phyloP scores from a whole-genome alignment of 2,329 filamentous ascomycete species.

The Capronia epimyces region DNA sequence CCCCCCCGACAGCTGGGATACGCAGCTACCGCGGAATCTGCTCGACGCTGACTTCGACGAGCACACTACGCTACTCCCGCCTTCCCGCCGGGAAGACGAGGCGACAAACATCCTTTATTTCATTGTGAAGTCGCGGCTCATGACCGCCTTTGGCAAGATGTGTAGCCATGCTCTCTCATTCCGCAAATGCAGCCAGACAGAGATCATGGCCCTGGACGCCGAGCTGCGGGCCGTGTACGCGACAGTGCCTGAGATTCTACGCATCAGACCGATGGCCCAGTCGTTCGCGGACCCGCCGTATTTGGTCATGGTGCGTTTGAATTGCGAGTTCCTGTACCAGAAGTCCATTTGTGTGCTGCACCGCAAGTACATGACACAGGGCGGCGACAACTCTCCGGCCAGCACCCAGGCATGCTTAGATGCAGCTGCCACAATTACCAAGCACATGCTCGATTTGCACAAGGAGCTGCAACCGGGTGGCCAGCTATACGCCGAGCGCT shows the following conservation, averaged over 20 bases:
- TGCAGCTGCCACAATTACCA: slow-evolving; percentile 46
- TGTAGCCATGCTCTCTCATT: slow-evolving; percentile 32
- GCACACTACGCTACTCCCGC: slow-evolving; percentile 47
- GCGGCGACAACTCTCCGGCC: slow-evolving; percentile 31
- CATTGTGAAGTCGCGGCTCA: slow-evolving; percentile 32
- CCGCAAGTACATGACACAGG: slow-evolving; percentile 45
- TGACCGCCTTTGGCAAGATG: slow-evolving; percentile 30
- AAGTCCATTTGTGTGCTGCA: slow-evolving; percentile 52
- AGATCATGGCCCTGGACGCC: slow-evolving; percentile 28
- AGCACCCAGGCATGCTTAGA: slow-evolving; percentile 45
- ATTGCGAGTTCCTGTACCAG: slow-evolving; percentile 48
- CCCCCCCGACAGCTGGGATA: slow-evolving; percentile 56
- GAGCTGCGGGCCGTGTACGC: slow-evolving; percentile 27
- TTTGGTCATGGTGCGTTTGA: slow-evolving; percentile 50
- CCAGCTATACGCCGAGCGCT: slow-evolving; percentile 48
- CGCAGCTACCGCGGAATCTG: slow-evolving; percentile 54
- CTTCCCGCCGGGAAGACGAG: slow-evolving; percentile 48
- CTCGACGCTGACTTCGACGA: slow-evolving; percentile 57
- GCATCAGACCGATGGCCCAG: slow-evolving; percentile 23
- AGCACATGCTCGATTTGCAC: slow-evolving; percentile 47
- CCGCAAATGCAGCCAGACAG: slow-evolving; percentile 11
- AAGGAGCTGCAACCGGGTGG: slow-evolving; percentile 51
- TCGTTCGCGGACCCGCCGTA: slow-evolving; percentile 47
- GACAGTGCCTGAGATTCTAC: slow-evolving; percentile 24
- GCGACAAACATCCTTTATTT: slow-evolving; percentile 35